These are phyloP conservation scores for Alternaria ventricosa DNA, from an alignment of 2,329 filamentous ascomycete species.

Conservation along the genomic window DNA sequence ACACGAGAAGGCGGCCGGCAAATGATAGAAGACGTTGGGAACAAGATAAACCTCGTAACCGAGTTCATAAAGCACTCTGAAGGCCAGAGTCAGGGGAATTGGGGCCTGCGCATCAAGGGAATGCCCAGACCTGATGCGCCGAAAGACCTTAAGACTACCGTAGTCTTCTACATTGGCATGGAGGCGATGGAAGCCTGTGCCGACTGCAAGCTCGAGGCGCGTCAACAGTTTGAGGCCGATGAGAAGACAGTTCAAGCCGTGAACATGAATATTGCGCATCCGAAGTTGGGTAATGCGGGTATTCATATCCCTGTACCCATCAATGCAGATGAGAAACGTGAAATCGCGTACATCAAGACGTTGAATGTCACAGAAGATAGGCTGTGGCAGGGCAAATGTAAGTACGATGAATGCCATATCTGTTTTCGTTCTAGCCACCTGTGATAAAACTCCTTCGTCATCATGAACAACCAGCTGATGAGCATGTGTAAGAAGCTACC, in stretches of 20 bases:
- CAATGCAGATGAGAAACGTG: slow-evolving; percentile 62
- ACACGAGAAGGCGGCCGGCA: slow-evolving; percentile 83
- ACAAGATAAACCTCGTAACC: slow-evolving; percentile 86
- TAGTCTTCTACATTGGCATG: slow-evolving; percentile 81
- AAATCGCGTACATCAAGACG: slow-evolving; percentile 75
- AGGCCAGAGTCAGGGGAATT: slow-evolving; percentile 83
- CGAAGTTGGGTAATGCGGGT: slow-evolving; percentile 76
- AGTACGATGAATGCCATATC: slow-evolving; percentile 17
- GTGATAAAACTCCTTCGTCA: no score
- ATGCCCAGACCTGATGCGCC: slow-evolving; percentile 71
- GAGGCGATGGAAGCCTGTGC: slow-evolving; percentile 69
- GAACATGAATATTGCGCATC: slow-evolving; percentile 70
- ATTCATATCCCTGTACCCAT: slow-evolving; percentile 70
- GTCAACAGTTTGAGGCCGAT: slow-evolving; percentile 56
- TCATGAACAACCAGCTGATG: slow-evolving; percentile 17
- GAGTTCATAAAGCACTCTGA: slow-evolving; percentile 90
- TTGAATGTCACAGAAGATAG: slow-evolving; percentile 67
- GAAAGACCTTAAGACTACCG: slow-evolving; percentile 71
- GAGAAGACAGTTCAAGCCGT: slow-evolving; percentile 66
- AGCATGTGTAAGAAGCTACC: slow-evolving; percentile 59
- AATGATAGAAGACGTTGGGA: slow-evolving; percentile 84
- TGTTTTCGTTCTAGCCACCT: no score
- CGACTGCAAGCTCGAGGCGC: slow-evolving; percentile 59
- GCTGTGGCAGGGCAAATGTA: slow-evolving; percentile 80
- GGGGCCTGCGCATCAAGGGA: slow-evolving; percentile 86